Evolutionary conservation across 1,284 basidiomycete genomes (phyloP).

Genomic region (Bjerkandera adusta): DNA sequence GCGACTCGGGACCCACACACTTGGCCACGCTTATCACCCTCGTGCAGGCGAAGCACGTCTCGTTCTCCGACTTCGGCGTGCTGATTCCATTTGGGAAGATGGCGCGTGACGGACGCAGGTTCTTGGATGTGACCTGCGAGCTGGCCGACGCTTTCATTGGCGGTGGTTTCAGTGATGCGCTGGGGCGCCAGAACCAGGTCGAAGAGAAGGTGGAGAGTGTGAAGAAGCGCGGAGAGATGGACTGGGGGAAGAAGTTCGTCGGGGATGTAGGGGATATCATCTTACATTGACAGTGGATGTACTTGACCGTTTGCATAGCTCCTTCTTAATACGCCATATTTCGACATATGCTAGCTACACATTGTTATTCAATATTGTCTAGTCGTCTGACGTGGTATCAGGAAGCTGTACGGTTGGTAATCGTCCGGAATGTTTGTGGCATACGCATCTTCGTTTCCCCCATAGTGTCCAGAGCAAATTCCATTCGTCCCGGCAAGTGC

Average conservation of each 20-base stretch:
- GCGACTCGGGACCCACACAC: neutral
- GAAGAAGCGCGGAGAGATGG: constrained; percentile 28
- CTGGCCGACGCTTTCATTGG: constrained; percentile 53
- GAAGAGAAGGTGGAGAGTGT: constrained; percentile 44
- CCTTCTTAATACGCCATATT: too few species aligned
- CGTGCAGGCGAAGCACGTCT: constrained; percentile 48
- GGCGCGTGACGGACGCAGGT: constrained; percentile 21
- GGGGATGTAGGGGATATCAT: constrained; percentile 52
- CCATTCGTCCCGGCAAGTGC: too few species aligned
- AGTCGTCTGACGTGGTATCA: too few species aligned
- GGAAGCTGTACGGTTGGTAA: too few species aligned
- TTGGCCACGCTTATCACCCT: constrained; percentile 4
- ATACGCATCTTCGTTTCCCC: too few species aligned
- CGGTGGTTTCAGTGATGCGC: constrained; percentile 31
- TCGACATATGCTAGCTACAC: too few species aligned
- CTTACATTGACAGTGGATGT: constrained; percentile 27
- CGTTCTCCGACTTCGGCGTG: constrained; percentile 59
- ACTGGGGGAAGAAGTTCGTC: constrained; percentile 30
- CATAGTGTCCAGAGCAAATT: too few species aligned
- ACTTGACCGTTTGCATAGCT: too few species aligned
- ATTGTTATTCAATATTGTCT: too few species aligned
- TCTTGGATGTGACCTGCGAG: constrained; percentile 41
- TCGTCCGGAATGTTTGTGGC: too few species aligned
- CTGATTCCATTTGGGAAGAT: constrained; percentile 30
- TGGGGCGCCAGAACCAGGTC: constrained; percentile 32